Evolutionary conservation across 805 yeast genomes (phyloP).

Genomic region (Lachancea quebecensis): DNA sequence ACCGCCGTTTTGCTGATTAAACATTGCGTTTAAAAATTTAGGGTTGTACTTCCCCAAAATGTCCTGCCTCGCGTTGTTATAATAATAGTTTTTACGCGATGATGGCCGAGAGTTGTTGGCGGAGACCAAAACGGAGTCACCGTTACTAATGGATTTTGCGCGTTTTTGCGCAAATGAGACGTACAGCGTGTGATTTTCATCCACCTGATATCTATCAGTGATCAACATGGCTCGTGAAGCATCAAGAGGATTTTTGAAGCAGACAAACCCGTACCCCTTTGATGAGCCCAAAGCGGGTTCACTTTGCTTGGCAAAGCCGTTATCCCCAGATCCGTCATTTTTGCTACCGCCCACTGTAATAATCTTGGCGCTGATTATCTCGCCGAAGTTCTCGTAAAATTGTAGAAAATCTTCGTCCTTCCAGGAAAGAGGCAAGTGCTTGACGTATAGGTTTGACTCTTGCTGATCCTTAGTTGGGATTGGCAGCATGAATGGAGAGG

Average conservation of each 20-base stretch:
- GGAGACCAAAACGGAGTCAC: conserved; percentile 2
- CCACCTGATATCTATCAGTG: conserved; percentile 29
- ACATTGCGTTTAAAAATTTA: conserved; percentile 24
- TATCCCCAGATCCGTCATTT: conserved; percentile 7
- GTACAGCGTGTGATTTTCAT: conserved; percentile 50
- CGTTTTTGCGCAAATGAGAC: conserved; percentile 68
- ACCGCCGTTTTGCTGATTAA: conserved; percentile 16
- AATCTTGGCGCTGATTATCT: conserved; percentile 47
- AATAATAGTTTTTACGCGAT: conserved; percentile 3
- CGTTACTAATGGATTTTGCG: conserved; percentile 10
- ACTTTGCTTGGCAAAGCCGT: conserved; percentile 5
- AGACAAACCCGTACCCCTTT: conserved; percentile 77
- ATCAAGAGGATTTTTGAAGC: conserved; percentile 56
- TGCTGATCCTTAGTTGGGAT: conserved; percentile 42
- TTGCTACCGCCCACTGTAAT: conserved; percentile 39
- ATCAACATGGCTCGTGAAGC: conserved; percentile 65
- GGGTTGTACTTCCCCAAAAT: conserved; percentile 15
- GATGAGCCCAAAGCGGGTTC: conserved; percentile 34
- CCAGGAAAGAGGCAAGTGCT: conserved; percentile 50
- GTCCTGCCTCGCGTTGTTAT: conserved; percentile 1
- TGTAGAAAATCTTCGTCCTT: conserved; percentile 45
- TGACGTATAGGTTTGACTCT: conserved; percentile 69
- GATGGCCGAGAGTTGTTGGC: background rate
- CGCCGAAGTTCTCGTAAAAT: conserved; percentile 43
- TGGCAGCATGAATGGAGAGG: conserved; percentile 16